phyloP scores from a whole-genome alignment of 257 asterid genomes.

The Salvia rosmarinus region DNA sequence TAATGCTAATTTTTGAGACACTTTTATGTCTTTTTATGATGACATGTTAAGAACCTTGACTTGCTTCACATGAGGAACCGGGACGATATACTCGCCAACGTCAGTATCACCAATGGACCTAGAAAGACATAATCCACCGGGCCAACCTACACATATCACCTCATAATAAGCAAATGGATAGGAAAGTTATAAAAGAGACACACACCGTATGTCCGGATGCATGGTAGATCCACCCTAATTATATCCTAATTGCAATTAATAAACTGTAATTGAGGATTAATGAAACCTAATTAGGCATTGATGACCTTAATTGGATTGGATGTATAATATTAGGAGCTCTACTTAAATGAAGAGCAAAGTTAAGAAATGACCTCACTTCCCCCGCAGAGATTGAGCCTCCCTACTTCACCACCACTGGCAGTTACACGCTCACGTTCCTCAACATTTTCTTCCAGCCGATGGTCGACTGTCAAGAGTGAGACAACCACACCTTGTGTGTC shows the following conservation, averaged over 20 bases:
- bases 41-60: slow-evolving; percentile 69
- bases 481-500: slow-evolving; percentile 93
- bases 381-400: slow-evolving; percentile 88
- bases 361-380: slow-evolving; percentile 86
- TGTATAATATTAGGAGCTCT: not conserved
- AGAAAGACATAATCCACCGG: slow-evolving; percentile 97
- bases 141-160: slow-evolving; percentile 38
- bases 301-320: too few species aligned
- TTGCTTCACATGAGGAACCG: slow-evolving; percentile 98
- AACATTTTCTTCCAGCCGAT: slow-evolving; percentile 87
- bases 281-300: too few species aligned
- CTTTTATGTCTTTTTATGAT: slow-evolving; percentile 4
- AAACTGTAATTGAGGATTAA: too few species aligned
- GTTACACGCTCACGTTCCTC: slow-evolving; percentile 96
- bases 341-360: not conserved
- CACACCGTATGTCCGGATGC: too few species aligned
- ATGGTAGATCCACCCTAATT: too few species aligned
- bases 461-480: slow-evolving; percentile 89
- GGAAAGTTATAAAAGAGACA: too few species aligned
- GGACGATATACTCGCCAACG: slow-evolving; percentile 94
- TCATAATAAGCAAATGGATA: not conserved
- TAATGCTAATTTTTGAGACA: not conserved
- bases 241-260: too few species aligned
- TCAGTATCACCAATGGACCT: slow-evolving; percentile 98
- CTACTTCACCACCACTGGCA: slow-evolving; percentile 97